Base-by-base conservation (phyloP, 75 land plant genomes). In the Picea glauca region DNA sequence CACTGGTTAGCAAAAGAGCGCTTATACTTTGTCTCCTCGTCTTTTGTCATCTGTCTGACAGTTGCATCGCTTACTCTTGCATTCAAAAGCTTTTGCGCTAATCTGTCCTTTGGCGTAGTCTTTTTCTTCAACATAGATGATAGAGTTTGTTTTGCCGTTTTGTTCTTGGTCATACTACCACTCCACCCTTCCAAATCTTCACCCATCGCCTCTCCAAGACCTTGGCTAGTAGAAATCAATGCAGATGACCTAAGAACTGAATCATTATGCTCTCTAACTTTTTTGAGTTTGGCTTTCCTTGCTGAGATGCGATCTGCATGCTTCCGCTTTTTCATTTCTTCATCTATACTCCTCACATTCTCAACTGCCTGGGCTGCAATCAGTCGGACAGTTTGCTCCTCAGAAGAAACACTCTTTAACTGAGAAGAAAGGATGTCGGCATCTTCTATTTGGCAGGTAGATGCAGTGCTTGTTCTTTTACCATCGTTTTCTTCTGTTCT, bases 1-100 rank as follows among this genome's bases (percentile, higher is more conserved):
- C 95, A 94, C 81, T 94, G 94, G 80, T 94, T 94, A 23, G 98
- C 90, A 79, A 82, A 90, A 30, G 88, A 83, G 58, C 92, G 94
- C 78, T 88, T 84, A 77, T 94, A 92, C 30, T 68, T 85, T 66
- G 84, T 79, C 60, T 90, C 90, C 76, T 92, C 93, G 11, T 78
- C 92, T 80, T 83, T 64, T 1, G 78, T 82, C n/a, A 92, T 74
- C 83, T 86, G 84, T 60, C 81, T 81, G 11, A 81, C 57, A 18
- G 88, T 80, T 59, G 88, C 67, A 63, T 90, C 90, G 13, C 82
- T 86, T 64, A 76, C 90, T 21, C 90, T 84, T 40, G 82, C 50
- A 75, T 78, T 91, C 56, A 50, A 50, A 50, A 96, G 86, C 77
- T 79, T 89, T 64, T 76, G 81, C 26, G 91, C 86, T 64, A 96